These are phyloP conservation scores for Beta macrorhiza DNA, from an alignment of 179 eudicot genomes.

Conservation along the genomic window DNA sequence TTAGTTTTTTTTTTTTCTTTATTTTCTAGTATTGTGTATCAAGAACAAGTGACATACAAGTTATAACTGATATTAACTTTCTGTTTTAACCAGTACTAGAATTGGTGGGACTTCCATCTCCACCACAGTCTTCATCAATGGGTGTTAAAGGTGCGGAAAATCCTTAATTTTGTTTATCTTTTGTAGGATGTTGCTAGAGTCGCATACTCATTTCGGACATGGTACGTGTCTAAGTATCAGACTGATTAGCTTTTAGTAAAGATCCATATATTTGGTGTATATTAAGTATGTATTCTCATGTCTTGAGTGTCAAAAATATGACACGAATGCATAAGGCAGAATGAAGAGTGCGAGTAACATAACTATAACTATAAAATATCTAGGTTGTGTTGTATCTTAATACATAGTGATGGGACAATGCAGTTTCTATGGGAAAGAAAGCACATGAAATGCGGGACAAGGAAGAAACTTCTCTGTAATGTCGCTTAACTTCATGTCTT, in stretches of 20 bases:
- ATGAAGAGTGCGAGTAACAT: no score
- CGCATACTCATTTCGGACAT: no score
- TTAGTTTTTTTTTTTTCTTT: neutral
- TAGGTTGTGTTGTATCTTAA: conserved; percentile 1
- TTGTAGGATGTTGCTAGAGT: no score
- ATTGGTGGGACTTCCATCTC: conserved; percentile 56
- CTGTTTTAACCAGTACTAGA: conserved; percentile 50
- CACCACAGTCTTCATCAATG: conserved; percentile 47
- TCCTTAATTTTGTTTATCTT: conserved; percentile 1
- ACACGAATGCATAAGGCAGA: no score
- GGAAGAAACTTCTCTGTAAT: conserved; percentile 80
- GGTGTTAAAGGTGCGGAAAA: conserved; percentile 51
- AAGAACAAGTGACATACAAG: neutral
- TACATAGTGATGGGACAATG: conserved; percentile 27
- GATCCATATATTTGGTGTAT: no score
- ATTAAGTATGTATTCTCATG: no score
- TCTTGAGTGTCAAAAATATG: no score
- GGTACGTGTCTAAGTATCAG: no score
- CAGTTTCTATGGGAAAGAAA: conserved; percentile 85
- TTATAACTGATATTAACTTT: neutral
- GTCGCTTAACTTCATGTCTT: conserved; percentile 27
- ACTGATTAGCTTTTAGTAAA: no score
- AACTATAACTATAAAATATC: neutral
- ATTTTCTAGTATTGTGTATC: neutral
- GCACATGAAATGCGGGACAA: conserved; percentile 52